Evolutionary conservation across 129 eudicot species (phyloP), one percentile per base, ranked within the genome.

Genomic region (Lactuca saligna): DNA sequence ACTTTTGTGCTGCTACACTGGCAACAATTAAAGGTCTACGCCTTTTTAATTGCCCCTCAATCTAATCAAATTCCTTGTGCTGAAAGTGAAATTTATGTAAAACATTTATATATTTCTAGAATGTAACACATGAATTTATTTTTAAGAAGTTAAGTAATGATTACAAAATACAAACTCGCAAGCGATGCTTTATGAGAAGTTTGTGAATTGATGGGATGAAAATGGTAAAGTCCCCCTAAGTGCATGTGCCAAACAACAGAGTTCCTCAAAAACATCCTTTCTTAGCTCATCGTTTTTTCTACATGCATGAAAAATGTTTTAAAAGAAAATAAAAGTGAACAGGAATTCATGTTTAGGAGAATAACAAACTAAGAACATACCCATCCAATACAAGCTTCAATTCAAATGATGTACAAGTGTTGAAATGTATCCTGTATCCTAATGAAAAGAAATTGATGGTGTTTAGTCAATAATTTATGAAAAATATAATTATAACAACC

Each of bases 371-470:
- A n/a, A n/a, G 64, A 61, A 78, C 95, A 67, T 61, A 93, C 98
- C 98, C 98, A 75, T 93, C 98, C 88, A 93, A 65, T 73, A 93
- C 96, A 75, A 93, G 96, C 88, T n/a, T n/a, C n/a, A n/a, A n/a
- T 88, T 93, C 86, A 93, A 66, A 63, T 93, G 98, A 82, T 89
- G 98, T 77, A 87, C 96, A 54, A 93, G 91, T 29, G 95, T 75
- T 38, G 98, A 93, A 77, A 93, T 87, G 79, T 93, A 95, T 66
- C 98, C 96, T 66, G 96, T 81, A 65, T 89, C 97, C 98, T 93
- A 82, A 65, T 70, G 15, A 71, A 65, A 65, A 54, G 4, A 48
- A 55, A n/a, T 12, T 68, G 53, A 32, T 48, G 53, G n/a, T 32
- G 68, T 51, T 32, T 35, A 65, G 51, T 74, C 51, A 67, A 63